Evolutionary conservation across 2,329 filamentous ascomycete genomes (phyloP), one percentile per base, ranked within the genome.

Genomic region (Allantophomopsis lycopodina): DNA sequence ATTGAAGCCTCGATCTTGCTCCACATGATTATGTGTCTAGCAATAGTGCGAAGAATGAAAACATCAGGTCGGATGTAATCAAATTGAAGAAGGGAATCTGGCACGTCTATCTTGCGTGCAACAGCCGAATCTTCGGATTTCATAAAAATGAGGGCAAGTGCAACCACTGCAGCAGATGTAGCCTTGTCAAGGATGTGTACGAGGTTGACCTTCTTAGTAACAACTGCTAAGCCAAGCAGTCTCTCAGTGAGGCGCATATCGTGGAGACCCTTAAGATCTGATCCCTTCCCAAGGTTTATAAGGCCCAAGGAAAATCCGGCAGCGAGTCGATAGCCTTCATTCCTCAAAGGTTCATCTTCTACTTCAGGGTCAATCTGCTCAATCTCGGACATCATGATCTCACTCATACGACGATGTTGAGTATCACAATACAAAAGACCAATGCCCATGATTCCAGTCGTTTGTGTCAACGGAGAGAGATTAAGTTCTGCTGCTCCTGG

Each of bases 371-470:
- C 86, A 38, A 86, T 71, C 46, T 88, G 82, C 56, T 95, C 87
- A 44, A 98, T 91, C 57, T 98, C 91, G 0, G 89, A 96, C 38
- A 98, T 75, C 86, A 98, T 95, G 14, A 96, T 86, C 57, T 98
- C 91, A 55, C 87, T 96, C 91, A 98, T 98, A 31, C 93, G 79
- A 21, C 93, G 83, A 60, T 98, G 93, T 53, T 96, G 89, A 20
- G 88, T 95, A 55, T 88, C 83, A 61, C 83, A 93, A 59, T 96
- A 98, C 1, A 98, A 67, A 32, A 98, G 63, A 0, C 91, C 91
- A 48, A 98, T 94, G 2, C 91, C 91, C 86, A 98, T 93, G 33
- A 98, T 82, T 15, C 88, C 91, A 1, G 89, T 91, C 0, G 91
- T 96, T 58, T 98, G 91, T 0, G 89, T 95, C 14, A 94, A 69